Percentiles rank a stretch among this genome's conserved stretches.
Evolutionary conservation across 2,329 filamentous ascomycete genomes (phyloP).

Genomic region (Diplodia scrobiculata): DNA sequence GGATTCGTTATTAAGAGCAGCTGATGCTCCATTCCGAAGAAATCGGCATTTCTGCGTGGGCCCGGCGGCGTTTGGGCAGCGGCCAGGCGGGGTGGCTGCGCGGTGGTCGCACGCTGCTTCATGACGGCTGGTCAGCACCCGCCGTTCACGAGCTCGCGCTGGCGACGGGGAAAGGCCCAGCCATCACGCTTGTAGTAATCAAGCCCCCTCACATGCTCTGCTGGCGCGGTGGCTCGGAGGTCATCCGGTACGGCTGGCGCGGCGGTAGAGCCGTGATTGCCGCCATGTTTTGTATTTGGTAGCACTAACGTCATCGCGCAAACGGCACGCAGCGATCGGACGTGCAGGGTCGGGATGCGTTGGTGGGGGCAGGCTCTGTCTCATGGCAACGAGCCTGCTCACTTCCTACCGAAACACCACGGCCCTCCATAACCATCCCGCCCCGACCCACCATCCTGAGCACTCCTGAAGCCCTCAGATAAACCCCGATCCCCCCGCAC

Average conservation of each 20-base stretch:
- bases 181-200: constrained; percentile 6
- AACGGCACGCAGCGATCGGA: constrained; percentile 23
- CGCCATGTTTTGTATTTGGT: constrained; percentile 14
- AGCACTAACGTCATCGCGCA: constrained; percentile 13
- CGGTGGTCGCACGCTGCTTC: background rate
- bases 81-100: background rate
- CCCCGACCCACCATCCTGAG: constrained; percentile 1
- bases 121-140: constrained; percentile 6
- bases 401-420: constrained; percentile 24
- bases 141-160: background rate
- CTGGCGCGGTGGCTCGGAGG: constrained; percentile 1
- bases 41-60: constrained; percentile 8
- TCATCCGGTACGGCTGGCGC: constrained; percentile 1
- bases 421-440: constrained; percentile 17
- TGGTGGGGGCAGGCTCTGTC: constrained; percentile 25
- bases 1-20: constrained; percentile 1
- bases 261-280: constrained; percentile 28
- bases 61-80: background rate
- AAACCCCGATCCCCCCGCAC: background rate
- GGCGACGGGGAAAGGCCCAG: background rate
- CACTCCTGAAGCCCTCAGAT: background rate
- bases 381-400: constrained; percentile 27
- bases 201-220: constrained; percentile 13
- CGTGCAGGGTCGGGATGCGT: constrained; percentile 10
- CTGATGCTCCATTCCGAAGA: constrained; percentile 5